Conservation (phyloP, 2,329 filamentous ascomycete species). For the Rugonectria rugulosa region DNA sequence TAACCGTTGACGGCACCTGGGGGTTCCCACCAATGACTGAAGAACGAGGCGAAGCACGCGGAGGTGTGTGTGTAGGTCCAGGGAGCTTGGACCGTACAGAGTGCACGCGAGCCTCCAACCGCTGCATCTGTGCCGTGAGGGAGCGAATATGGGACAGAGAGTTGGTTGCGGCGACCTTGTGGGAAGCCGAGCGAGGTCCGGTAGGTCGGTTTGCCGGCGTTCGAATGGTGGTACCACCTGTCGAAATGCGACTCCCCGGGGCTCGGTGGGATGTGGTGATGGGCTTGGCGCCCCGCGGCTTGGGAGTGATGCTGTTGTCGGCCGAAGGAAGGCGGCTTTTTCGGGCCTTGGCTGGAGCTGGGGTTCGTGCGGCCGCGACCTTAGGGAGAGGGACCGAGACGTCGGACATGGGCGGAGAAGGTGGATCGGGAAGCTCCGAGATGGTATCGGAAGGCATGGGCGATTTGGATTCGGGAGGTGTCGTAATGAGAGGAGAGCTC, state of each 20-base stretch:
- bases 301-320: slow-evolving; percentile 63
- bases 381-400: slow-evolving; percentile 70
- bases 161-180: slow-evolving; percentile 63
- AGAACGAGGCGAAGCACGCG: slow-evolving; percentile 77
- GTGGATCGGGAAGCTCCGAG: slow-evolving; percentile 79
- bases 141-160: slow-evolving; percentile 93
- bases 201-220: slow-evolving; percentile 57
- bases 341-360: slow-evolving; percentile 49
- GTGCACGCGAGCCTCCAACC: slow-evolving; percentile 91
- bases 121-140: slow-evolving; percentile 96
- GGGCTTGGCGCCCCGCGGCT: slow-evolving; percentile 59
- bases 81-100: slow-evolving; percentile 91
- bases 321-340: slow-evolving; percentile 61
- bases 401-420: slow-evolving; percentile 93
- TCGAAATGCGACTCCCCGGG: slow-evolving; percentile 54
- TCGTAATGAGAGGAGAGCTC: slow-evolving; percentile 89
- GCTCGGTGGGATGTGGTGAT: slow-evolving; percentile 43
- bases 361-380: slow-evolving; percentile 47
- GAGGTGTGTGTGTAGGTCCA: slow-evolving; percentile 78
- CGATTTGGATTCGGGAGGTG: slow-evolving; percentile 78
- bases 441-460: slow-evolving; percentile 64
- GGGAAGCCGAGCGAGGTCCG: slow-evolving; percentile 62
- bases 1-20: slow-evolving; percentile 63
- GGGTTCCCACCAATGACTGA: slow-evolving; percentile 50
- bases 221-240: slow-evolving; percentile 54